Evolutionary conservation across 106 monocot species (phyloP).

Genomic region (Allium fistulosum): DNA sequence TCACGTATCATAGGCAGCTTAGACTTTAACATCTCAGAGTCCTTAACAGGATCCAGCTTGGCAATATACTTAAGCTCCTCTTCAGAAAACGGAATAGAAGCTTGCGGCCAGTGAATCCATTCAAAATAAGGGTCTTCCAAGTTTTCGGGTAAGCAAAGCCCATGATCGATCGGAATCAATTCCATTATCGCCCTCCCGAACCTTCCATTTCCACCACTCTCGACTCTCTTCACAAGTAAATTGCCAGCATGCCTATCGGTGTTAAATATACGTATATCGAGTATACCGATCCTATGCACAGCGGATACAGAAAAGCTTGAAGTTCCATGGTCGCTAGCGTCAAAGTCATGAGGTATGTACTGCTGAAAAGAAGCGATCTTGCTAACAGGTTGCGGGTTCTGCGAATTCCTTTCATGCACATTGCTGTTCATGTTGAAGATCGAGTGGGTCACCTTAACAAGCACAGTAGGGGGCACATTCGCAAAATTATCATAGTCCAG

Average conservation of each 20-base stretch:
- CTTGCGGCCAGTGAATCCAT: constrained; percentile 97
- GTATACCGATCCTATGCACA: constrained; percentile 82
- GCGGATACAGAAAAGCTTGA: constrained; percentile 80
- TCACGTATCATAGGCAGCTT: constrained; percentile 85
- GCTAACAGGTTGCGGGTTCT: constrained; percentile 29
- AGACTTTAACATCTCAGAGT: constrained; percentile 50
- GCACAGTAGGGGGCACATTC: constrained; percentile 78
- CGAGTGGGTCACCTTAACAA: constrained; percentile 76
- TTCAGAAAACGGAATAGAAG: constrained; percentile 82
- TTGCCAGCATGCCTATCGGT: constrained; percentile 87
- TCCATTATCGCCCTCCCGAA: constrained; percentile 49
- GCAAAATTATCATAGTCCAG: constrained; percentile 73
- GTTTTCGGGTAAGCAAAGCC: constrained; percentile 79
- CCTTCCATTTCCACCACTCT: constrained; percentile 15
- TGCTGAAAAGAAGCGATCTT: constrained; percentile 93
- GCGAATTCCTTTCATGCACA: constrained; percentile 11
- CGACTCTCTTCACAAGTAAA: constrained; percentile 43
- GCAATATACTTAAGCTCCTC: constrained; percentile 87
- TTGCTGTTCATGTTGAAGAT: constrained; percentile 49
- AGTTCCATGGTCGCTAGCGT: constrained; percentile 92
- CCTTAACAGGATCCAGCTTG: constrained; percentile 60
- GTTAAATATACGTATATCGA: constrained; percentile 79
- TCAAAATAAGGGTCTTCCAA: constrained; percentile 95
- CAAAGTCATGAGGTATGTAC: constrained; percentile 80
- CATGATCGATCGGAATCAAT: constrained; percentile 87